These are phyloP conservation scores for Candida pini DNA, from an alignment of 805 yeast genomes.

Conservation along the genomic window DNA sequence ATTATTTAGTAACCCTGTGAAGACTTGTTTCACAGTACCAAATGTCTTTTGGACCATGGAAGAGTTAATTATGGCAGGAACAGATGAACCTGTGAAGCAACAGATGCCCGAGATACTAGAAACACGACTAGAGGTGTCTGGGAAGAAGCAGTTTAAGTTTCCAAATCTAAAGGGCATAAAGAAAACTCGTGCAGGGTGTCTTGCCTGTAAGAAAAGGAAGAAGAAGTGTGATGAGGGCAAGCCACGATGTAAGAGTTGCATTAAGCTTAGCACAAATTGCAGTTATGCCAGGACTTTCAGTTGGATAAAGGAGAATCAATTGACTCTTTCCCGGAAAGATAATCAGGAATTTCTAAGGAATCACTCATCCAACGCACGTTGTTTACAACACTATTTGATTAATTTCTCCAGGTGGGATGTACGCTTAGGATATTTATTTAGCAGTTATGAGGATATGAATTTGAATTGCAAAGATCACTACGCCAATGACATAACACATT, in stretches of 20 bases:
- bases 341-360: neutral
- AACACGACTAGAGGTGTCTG: no score
- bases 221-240: constrained; percentile 32
- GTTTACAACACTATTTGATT: constrained; percentile 1
- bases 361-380: neutral
- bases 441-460: neutral
- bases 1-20: no score
- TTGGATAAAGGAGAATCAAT: constrained; percentile 16
- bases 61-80: no score
- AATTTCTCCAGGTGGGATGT: constrained; percentile 9
- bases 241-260: constrained; percentile 21
- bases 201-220: constrained; percentile 37
- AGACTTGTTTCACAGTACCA: no score
- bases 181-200: constrained; percentile 32
- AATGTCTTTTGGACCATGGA: no score
- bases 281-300: constrained; percentile 10
- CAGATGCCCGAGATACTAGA: no score
- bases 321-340: neutral
- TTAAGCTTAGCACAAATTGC: constrained; percentile 15
- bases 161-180: constrained; percentile 2
- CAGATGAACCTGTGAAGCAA: no score
- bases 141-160: no score
- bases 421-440: constrained; percentile 2
- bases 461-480: no score
- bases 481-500: no score